Evolutionary conservation across 441 rosid species (phyloP).

Genomic region (Adansonia grandidieri): DNA sequence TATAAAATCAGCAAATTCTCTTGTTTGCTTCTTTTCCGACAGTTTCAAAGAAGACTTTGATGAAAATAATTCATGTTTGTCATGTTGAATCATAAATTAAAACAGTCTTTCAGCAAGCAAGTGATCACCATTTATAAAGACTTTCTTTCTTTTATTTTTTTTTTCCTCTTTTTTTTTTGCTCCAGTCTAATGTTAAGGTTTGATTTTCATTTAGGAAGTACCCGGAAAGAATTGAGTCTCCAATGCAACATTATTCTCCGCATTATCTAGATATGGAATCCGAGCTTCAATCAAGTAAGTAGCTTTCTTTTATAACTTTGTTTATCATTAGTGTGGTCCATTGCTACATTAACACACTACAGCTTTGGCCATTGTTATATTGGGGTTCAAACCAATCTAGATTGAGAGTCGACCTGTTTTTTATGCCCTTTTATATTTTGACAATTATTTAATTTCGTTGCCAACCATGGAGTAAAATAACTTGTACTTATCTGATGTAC

Average conservation of each 20-base stretch:
- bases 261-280: constrained; percentile 49
- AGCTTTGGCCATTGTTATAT: too few relatives aligned
- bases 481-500: neutral
- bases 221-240: constrained; percentile 53
- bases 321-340: neutral
- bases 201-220: constrained; percentile 45
- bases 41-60: neutral
- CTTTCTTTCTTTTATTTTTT: neutral
- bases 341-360: neutral
- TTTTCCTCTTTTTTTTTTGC: too few relatives aligned
- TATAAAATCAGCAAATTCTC: too few relatives aligned
- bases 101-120: neutral
- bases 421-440: neutral
- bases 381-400: too few relatives aligned
- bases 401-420: too few relatives aligned
- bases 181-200: constrained; percentile 1
- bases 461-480: neutral
- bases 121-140: neutral
- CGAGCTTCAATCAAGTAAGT: constrained; percentile 61
- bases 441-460: neutral
- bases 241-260: constrained; percentile 41
- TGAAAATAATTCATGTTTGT: neutral
- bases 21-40: neutral
- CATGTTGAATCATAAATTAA: neutral
- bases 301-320: neutral